These are phyloP conservation scores for Coprinopsis cinerea DNA, from an alignment of 768 basidiomycete genomes.

Conservation along the genomic window DNA sequence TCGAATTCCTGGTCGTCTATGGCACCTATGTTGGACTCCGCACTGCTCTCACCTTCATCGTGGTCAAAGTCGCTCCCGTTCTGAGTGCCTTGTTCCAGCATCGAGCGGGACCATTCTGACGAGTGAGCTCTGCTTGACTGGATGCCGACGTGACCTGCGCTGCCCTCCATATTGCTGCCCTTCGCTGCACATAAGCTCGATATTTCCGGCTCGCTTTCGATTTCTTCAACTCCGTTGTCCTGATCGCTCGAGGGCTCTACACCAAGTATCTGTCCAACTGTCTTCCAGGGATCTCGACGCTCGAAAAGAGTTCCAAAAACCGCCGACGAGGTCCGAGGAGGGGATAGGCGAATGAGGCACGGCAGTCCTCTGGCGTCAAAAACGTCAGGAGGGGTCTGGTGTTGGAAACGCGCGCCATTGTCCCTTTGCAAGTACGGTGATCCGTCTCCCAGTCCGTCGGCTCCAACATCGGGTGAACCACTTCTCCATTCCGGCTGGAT, in stretches of 20 bases:
- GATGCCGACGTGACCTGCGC: too few species aligned
- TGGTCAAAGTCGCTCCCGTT: neutral
- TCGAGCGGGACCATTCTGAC: neutral
- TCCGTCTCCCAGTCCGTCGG: neutral
- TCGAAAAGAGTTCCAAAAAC: conserved; percentile 32
- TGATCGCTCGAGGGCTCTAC: conserved; percentile 12
- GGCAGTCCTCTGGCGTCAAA: conserved; percentile 10
- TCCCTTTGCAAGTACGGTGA: neutral
- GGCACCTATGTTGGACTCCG: too few species aligned
- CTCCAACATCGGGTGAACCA: neutral
- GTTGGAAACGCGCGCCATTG: neutral
- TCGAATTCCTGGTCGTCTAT: neutral
- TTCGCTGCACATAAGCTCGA: neutral
- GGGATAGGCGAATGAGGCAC: conserved; percentile 8
- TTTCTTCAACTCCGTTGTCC: neutral
- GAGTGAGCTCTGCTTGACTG: neutral
- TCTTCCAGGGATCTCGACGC: conserved; percentile 39
- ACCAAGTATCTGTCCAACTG: conserved; percentile 38
- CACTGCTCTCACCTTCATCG: neutral
- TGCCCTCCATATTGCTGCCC: too few species aligned
- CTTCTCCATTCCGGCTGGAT: neutral
- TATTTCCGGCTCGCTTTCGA: neutral
- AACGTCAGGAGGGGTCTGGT: neutral
- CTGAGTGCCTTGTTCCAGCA: neutral
- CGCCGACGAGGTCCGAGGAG: neutral